These are phyloP conservation scores for Lichtheimia ramosa DNA, from an alignment of 371 early-diverging fungal species.

Conservation along the genomic window DNA sequence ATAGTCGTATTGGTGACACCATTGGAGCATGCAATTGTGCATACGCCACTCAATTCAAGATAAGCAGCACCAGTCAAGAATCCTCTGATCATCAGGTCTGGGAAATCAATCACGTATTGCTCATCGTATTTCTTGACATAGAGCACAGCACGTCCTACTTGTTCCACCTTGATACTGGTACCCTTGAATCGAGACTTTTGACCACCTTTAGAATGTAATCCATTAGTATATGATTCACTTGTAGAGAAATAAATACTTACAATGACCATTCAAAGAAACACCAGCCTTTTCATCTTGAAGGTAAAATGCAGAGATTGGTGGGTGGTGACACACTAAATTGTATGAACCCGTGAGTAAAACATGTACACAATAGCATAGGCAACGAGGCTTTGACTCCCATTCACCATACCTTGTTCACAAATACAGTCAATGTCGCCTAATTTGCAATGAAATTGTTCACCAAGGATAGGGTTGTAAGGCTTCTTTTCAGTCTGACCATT, in stretches of 20 bases:
- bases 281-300: constrained; percentile 67
- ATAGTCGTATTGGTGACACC: constrained; percentile 51
- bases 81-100: constrained; percentile 57
- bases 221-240: too few relatives aligned
- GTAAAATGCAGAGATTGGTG: constrained; percentile 82
- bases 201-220: constrained; percentile 28
- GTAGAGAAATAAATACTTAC: constrained; percentile 30
- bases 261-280: constrained; percentile 65
- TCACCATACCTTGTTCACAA: constrained; percentile 61
- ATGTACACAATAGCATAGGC: too few relatives aligned
- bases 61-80: constrained; percentile 59
- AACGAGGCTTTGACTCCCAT: too few relatives aligned
- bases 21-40: constrained; percentile 49
- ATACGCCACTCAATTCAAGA: constrained; percentile 55
- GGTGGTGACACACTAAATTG: constrained; percentile 88
- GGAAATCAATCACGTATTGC: constrained; percentile 55
- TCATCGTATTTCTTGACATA: constrained; percentile 47
- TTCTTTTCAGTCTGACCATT: constrained; percentile 64
- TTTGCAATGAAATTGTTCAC: constrained; percentile 79
- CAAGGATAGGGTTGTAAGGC: constrained; percentile 84
- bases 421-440: constrained; percentile 40
- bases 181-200: constrained; percentile 67
- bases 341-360: neutral
- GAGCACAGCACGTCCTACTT: constrained; percentile 53
- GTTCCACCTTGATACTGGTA: constrained; percentile 60